Conservation (phyloP, 371 early-diverging fungal species). For the Mortierella sp. region DNA sequence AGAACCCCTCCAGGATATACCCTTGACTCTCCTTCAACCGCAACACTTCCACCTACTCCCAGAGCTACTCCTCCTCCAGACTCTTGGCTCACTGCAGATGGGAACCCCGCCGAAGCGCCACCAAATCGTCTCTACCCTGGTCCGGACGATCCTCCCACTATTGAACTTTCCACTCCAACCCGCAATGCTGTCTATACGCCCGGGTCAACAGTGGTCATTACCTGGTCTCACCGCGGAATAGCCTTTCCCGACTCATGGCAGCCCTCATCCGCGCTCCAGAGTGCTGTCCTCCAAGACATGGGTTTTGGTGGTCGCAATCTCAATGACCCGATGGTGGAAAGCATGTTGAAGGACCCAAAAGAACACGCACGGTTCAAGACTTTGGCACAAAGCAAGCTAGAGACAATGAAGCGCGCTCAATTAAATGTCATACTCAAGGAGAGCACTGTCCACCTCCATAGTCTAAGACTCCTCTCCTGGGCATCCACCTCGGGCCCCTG, state of each 20-base stretch:
- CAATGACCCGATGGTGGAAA: too few species aligned
- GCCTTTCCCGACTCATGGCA: constrained; percentile 20
- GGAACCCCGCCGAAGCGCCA: neutral
- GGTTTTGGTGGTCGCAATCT: too few species aligned
- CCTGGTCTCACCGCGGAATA: constrained; percentile 28
- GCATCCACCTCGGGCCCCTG: neutral
- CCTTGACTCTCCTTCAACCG: neutral
- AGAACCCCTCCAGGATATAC: neutral
- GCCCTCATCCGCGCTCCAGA: constrained; percentile 17
- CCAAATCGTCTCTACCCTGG: constrained; percentile 1
- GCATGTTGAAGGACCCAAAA: too few species aligned
- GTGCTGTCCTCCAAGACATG: too few species aligned
- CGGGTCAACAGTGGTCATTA: constrained; percentile 25
- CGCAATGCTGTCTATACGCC: constrained; percentile 33
- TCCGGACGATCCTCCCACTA: constrained; percentile 7
- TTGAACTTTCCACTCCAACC: constrained; percentile 28
- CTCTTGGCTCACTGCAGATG: too few species aligned
- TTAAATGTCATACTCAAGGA: constrained; percentile 19
- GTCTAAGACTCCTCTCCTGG: constrained; percentile 33
- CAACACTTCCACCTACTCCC: neutral
- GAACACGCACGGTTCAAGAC: neutral
- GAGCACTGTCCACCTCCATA: constrained; percentile 18
- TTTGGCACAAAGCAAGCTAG: constrained; percentile 26
- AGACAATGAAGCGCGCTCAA: constrained; percentile 11
- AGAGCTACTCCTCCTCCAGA: too few species aligned